These are phyloP conservation scores for Orbilia javanica DNA, from an alignment of 2,329 filamentous ascomycete species.

Conservation along the genomic window DNA sequence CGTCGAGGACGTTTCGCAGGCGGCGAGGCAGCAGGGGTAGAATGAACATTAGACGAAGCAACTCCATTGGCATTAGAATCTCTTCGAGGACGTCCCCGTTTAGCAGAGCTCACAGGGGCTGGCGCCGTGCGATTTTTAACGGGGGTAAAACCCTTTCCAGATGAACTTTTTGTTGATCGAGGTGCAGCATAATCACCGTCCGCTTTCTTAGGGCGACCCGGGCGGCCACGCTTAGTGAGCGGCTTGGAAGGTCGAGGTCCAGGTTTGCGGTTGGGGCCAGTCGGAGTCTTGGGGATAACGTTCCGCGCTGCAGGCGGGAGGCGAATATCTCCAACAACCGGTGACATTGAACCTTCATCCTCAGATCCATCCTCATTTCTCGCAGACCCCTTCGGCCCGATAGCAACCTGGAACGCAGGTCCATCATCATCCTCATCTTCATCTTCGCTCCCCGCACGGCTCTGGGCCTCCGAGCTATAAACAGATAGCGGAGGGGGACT, in stretches of 20 bases:
- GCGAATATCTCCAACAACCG: constrained; percentile 30
- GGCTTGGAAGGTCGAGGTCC: constrained; percentile 33
- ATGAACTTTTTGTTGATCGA: neutral
- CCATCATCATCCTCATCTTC: constrained; percentile 19
- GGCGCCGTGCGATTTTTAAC: constrained; percentile 5
- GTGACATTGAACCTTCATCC: constrained; percentile 22
- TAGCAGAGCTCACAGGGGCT: neutral
- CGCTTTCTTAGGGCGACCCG: constrained; percentile 41
- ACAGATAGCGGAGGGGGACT: constrained; percentile 46
- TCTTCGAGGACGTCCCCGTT: constrained; percentile 40
- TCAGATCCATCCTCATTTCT: neutral
- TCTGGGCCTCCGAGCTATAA: constrained; percentile 48
- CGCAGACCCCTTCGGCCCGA: neutral
- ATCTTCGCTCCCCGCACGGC: constrained; percentile 32
- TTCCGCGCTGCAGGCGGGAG: constrained; percentile 10
- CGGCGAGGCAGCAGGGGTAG: constrained; percentile 15
- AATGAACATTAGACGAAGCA: constrained; percentile 18
- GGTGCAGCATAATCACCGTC: constrained; percentile 29
- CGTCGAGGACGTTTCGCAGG: constrained; percentile 35
- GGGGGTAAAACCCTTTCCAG: constrained; percentile 31
- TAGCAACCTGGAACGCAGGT: constrained; percentile 14
- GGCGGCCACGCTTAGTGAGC: constrained; percentile 38
- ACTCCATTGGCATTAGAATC: neutral
- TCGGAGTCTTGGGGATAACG: neutral
- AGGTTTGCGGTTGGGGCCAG: constrained; percentile 16